Evolutionary conservation across 176 grass and related monocot genomes (phyloP).

Genomic region (Musa beccarii): DNA sequence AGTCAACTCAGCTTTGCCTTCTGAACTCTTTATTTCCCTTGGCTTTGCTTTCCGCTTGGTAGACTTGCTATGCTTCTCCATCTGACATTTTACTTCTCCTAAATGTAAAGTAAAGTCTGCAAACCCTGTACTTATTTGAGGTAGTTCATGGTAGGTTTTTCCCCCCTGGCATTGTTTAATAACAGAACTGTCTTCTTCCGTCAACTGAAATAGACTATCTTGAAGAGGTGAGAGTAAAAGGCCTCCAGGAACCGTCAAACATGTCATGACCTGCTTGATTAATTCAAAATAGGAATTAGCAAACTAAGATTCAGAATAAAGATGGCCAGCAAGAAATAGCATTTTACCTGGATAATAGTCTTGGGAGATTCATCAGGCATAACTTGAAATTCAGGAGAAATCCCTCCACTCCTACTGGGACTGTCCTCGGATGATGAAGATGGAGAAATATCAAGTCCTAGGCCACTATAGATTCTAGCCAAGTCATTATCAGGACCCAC

Average conservation of each 20-base stretch:
- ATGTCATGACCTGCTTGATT: constrained; percentile 71
- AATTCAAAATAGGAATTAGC: constrained; percentile 17
- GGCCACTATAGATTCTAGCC: constrained; percentile 73
- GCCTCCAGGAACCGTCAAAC: constrained; percentile 58
- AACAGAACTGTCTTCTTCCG: constrained; percentile 42
- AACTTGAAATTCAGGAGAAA: constrained; percentile 51
- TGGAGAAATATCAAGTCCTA: constrained; percentile 87
- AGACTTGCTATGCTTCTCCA: constrained; percentile 44
- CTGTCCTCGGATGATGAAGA: constrained; percentile 84
- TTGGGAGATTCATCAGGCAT: constrained; percentile 59
- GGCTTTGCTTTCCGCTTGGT: constrained; percentile 42
- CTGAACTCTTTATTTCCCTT: constrained; percentile 36
- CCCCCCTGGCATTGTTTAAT: constrained; percentile 41
- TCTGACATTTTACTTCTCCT: constrained; percentile 36
- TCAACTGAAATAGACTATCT: constrained; percentile 43
- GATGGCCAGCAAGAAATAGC: constrained; percentile 7
- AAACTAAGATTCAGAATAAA: constrained; percentile 1
- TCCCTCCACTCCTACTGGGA: constrained; percentile 40
- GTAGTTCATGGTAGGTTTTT: constrained; percentile 26
- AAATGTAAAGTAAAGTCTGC: constrained; percentile 5
- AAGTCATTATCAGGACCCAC: constrained; percentile 57
- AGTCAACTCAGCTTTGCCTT: constrained; percentile 24
- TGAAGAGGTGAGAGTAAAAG: constrained; percentile 65
- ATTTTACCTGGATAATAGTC: constrained; percentile 80
- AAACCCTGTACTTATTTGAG: constrained; percentile 22